Percentiles rank a stretch among this genome's conserved stretches.
These are phyloP conservation scores for Auxenochlorella pyrenoidosa DNA, from an alignment of 139 green algal species.

Conservation along the genomic window DNA sequence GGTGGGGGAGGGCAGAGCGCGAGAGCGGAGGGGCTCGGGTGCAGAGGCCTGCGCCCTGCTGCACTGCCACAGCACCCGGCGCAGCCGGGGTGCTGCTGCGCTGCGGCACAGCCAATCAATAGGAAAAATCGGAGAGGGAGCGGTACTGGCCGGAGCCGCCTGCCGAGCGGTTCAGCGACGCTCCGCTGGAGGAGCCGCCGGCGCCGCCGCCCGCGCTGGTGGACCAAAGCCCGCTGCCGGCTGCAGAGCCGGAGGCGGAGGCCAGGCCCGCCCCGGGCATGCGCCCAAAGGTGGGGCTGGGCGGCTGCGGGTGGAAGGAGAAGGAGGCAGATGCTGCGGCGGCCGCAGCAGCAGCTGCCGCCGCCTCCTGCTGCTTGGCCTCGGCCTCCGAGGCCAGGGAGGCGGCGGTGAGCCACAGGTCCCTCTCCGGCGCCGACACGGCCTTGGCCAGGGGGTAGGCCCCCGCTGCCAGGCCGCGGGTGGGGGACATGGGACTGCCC, in stretches of 20 bases:
- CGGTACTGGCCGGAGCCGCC: constrained; percentile 1
- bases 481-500: constrained; percentile 1
- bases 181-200: background rate
- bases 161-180: background rate
- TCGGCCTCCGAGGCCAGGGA: constrained; percentile 20
- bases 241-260: too few species aligned
- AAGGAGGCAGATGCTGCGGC: constrained; percentile 10
- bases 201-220: background rate
- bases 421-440: constrained; percentile 15
- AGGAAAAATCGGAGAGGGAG: constrained; percentile 10
- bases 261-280: background rate
- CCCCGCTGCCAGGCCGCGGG: constrained; percentile 6
- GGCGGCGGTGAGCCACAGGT: constrained; percentile 25
- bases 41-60: too few species aligned
- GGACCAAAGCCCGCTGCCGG: constrained; percentile 9
- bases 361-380: constrained; percentile 27
- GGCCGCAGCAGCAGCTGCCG: background rate
- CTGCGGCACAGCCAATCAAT: too few species aligned
- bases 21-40: too few species aligned
- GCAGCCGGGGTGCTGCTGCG: too few species aligned
- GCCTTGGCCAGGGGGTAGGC: constrained; percentile 15
- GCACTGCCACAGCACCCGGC: too few species aligned
- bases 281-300: constrained; percentile 20
- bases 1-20: too few species aligned
- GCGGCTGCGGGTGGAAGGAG: constrained; percentile 20